phyloP scores from a whole-genome alignment of 106 monocot genomes.

The Posidonia australis region DNA sequence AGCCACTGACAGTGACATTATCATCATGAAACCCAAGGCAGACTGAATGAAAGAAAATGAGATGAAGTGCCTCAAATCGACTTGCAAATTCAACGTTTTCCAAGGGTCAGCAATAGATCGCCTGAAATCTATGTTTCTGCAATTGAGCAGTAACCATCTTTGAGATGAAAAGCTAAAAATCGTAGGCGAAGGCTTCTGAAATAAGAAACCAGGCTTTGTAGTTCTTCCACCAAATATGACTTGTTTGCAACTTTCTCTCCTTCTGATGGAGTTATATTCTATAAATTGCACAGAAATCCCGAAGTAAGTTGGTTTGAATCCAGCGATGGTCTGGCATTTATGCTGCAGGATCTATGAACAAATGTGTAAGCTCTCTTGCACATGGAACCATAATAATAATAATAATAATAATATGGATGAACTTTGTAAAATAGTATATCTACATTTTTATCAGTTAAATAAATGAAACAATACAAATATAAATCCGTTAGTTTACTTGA shows the following conservation, averaged over 20 bases:
- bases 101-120: conserved; percentile 2
- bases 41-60: conserved; percentile 22
- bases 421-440: too few species aligned
- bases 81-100: conserved; percentile 24
- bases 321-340: not conserved
- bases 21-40: conserved; percentile 45
- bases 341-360: not conserved
- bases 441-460: too few species aligned
- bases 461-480: too few species aligned
- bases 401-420: too few species aligned
- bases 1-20: conserved; percentile 43
- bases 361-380: not conserved
- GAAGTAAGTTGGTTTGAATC: not conserved
- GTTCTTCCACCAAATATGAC: conserved; percentile 2
- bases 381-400: not conserved
- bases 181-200: not conserved
- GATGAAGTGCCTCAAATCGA: conserved; percentile 22
- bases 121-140: conserved; percentile 9
- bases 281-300: conserved; percentile 1
- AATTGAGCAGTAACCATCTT: conserved; percentile 12
- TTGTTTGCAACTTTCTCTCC: conserved; percentile 6
- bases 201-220: conserved; percentile 4
- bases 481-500: too few species aligned
- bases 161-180: conserved; percentile 18
- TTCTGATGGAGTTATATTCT: conserved; percentile 8